phyloP scores from a whole-genome alignment of 345 rosid genomes.

The Corchorus capsularis region DNA sequence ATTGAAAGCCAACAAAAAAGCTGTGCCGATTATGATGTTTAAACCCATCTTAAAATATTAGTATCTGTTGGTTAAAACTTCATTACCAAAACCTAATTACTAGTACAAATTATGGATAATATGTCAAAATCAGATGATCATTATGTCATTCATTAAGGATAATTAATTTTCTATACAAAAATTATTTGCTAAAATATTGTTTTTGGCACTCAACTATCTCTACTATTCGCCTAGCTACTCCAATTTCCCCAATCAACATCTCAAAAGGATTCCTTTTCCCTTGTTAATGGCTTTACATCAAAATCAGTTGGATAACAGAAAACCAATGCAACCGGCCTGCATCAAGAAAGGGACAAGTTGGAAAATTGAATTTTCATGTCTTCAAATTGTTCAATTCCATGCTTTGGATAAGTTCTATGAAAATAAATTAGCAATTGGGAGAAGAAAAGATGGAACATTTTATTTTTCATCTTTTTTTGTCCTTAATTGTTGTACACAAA shows the following conservation, averaged over 20 bases:
- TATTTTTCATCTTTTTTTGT: no score
- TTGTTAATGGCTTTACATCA: not conserved
- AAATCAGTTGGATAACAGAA: constrained; percentile 20
- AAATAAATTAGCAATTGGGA: not conserved
- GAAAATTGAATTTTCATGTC: not conserved
- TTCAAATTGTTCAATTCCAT: not conserved
- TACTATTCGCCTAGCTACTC: not conserved
- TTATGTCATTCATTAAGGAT: not conserved
- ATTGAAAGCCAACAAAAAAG: not conserved
- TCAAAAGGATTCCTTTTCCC: not conserved
- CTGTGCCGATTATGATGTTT: not conserved
- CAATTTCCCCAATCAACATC: not conserved
- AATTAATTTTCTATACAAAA: constrained; percentile 6
- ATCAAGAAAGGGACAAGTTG: constrained; percentile 16
- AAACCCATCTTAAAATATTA: not conserved
- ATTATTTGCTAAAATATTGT: not conserved
- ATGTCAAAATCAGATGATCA: constrained; percentile 25
- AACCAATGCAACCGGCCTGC: not conserved
- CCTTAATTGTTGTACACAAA: no score
- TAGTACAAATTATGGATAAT: not conserved
- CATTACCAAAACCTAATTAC: constrained; percentile 24
- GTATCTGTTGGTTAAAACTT: constrained; percentile 34
- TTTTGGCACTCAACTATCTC: not conserved
- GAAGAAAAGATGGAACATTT: no score
- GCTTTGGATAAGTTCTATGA: constrained; percentile 4